Percentiles rank a stretch among this genome's conserved stretches.
Conservation (phyloP, 1,284 basidiomycete genomes). For the Anthracocystis setariae region DNA sequence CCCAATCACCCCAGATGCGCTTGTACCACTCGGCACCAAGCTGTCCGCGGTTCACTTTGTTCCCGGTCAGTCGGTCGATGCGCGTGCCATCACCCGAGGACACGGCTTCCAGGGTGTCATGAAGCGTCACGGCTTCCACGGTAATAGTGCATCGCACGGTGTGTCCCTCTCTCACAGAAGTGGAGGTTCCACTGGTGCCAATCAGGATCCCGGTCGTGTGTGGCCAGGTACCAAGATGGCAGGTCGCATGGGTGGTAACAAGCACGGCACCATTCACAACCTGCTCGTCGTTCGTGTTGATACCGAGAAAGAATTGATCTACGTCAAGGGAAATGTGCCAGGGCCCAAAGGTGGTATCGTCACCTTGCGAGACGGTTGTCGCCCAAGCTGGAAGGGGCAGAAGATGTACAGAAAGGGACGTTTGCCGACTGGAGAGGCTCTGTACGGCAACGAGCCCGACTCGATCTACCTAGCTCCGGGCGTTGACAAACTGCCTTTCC, state of each 20-base stretch:
- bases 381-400: slow-evolving; percentile 62
- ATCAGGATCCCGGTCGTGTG: slow-evolving; percentile 87
- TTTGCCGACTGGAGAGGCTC: slow-evolving; percentile 72
- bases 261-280: slow-evolving; percentile 74
- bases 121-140: slow-evolving; percentile 95
- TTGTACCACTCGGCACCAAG: slow-evolving; percentile 87
- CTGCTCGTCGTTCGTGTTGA: slow-evolving; percentile 89
- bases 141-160: slow-evolving; percentile 93
- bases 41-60: slow-evolving; percentile 95
- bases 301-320: slow-evolving; percentile 83
- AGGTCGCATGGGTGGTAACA: slow-evolving; percentile 83
- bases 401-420: slow-evolving; percentile 60
- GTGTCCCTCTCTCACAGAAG: slow-evolving; percentile 93
- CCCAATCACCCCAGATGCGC: slow-evolving; percentile 84
- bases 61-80: slow-evolving; percentile 95
- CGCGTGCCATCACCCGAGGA: slow-evolving; percentile 89
- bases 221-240: slow-evolving; percentile 99
- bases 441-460: slow-evolving; percentile 75
- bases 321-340: slow-evolving; percentile 76
- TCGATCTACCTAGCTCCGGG: slow-evolving; percentile 85
- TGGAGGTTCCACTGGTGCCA: slow-evolving; percentile 90
- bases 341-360: slow-evolving; percentile 71
- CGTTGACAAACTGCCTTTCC: slow-evolving; percentile 86
- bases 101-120: slow-evolving; percentile 97
- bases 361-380: slow-evolving; percentile 63